Evolutionary conservation across 257 asterid genomes (phyloP).

Genomic region (Lycium barbarum): DNA sequence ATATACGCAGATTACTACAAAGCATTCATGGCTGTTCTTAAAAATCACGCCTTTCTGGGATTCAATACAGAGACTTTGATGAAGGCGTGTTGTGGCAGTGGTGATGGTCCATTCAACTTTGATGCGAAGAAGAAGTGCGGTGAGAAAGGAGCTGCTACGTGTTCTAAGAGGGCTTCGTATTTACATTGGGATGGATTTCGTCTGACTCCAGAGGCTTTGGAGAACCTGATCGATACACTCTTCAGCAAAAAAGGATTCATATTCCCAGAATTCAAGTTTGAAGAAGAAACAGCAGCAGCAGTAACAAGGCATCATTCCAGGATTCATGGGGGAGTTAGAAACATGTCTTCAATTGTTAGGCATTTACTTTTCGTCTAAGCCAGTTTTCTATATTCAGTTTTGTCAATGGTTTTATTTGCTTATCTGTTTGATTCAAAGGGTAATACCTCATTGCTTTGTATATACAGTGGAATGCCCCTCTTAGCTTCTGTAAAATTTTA

Average conservation of each 20-base stretch:
- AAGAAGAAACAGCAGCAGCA: background rate
- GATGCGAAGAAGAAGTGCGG: background rate
- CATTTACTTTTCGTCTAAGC: background rate
- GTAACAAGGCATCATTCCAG: background rate
- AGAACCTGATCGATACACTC: background rate
- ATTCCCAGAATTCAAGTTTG: conserved; percentile 2
- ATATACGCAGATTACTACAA: conserved; percentile 2
- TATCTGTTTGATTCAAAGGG: background rate
- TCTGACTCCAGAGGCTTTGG: background rate
- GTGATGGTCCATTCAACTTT: background rate
- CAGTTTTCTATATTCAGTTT: background rate
- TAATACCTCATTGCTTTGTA: background rate
- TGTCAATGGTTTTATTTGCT: too few species aligned
- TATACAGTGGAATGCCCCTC: conserved; percentile 8
- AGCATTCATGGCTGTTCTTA: background rate
- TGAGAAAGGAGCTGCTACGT: background rate
- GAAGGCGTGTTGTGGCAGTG: background rate
- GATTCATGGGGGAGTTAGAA: background rate
- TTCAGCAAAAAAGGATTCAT: background rate
- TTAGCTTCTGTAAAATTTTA: background rate
- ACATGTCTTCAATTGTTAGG: conserved; percentile 6
- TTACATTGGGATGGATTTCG: conserved; percentile 24
- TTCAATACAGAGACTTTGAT: background rate
- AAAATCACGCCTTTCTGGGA: background rate
- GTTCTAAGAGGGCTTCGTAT: conserved; percentile 2